A percentile compares a stretch with the other conserved stretches of the same genome.
phyloP scores from a whole-genome alignment of 2,329 filamentous ascomycete genomes.

The Dryadomyces sulphureus region DNA sequence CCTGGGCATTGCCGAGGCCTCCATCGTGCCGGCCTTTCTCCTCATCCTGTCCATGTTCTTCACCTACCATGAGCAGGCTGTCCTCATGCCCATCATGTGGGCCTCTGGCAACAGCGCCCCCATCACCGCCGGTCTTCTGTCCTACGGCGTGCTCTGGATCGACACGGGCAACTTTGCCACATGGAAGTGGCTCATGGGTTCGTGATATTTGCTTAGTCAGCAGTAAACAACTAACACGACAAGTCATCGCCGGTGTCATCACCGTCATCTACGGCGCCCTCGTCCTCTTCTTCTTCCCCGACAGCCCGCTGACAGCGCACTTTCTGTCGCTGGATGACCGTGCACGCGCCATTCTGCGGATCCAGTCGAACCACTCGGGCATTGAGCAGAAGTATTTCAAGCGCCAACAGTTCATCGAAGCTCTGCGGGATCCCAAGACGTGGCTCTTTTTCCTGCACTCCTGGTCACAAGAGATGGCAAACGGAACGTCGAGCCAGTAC shows the following conservation, averaged over 20 bases:
- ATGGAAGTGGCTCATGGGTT: constrained; percentile 15
- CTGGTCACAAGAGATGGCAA: constrained; percentile 10
- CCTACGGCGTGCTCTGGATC: constrained; percentile 22
- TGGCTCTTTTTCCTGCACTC: constrained; percentile 13
- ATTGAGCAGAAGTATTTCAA: constrained; percentile 12
- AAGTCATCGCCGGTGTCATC: constrained; percentile 16
- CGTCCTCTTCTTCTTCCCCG: constrained; percentile 17
- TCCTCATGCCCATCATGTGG: constrained; percentile 45
- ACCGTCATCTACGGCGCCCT: constrained; percentile 16
- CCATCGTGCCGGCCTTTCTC: constrained; percentile 16
- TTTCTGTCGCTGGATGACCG: constrained; percentile 17
- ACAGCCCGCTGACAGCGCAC: constrained; percentile 21
- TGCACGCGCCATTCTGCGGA: constrained; percentile 16
- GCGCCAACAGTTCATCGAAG: constrained; percentile 9
- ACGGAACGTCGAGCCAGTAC: constrained; percentile 11
- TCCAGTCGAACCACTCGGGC: constrained; percentile 23
- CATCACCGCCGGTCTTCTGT: constrained; percentile 22
- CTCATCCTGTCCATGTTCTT: constrained; percentile 19
- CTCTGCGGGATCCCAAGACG: constrained; percentile 11
- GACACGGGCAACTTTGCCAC: constrained; percentile 6
- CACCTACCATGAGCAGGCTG: constrained; percentile 21
- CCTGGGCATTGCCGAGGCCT: constrained; percentile 16
- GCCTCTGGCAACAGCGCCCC: constrained; percentile 37
- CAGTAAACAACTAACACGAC: neutral
- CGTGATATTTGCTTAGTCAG: neutral